phyloP scores from a whole-genome alignment of 768 basidiomycete species.

The Rhizopogon vinicolor region DNA sequence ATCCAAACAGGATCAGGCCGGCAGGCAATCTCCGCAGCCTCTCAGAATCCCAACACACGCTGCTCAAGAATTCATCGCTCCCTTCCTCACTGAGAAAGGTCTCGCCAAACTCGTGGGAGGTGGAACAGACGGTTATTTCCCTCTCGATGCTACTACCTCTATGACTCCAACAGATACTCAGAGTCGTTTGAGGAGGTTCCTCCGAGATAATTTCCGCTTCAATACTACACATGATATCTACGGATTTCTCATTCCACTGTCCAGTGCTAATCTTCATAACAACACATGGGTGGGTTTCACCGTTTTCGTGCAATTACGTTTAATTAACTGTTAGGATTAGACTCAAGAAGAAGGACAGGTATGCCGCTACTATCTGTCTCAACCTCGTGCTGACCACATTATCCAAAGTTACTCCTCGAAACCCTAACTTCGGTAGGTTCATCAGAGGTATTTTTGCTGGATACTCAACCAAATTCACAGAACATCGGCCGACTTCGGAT shows the following conservation, averaged over 20 bases:
- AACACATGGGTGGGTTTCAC: conserved; percentile 34
- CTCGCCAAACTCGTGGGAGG: conserved; percentile 37
- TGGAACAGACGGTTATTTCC: conserved; percentile 40
- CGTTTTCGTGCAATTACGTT: background rate
- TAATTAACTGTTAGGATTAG: conserved; percentile 18
- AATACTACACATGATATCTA: conserved; percentile 37
- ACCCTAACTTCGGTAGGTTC: conserved; percentile 33
- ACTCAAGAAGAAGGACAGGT: conserved; percentile 51
- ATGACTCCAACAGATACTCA: conserved; percentile 47
- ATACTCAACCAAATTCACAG: conserved; percentile 19
- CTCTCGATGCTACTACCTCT: conserved; percentile 20
- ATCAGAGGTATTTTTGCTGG: background rate
- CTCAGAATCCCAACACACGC: conserved; percentile 8
- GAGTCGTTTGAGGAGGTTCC: conserved; percentile 36
- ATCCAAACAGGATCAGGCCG: conserved; percentile 7
- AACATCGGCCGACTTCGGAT: conserved; percentile 49
- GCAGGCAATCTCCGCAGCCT: conserved; percentile 4
- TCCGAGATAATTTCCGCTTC: conserved; percentile 42
- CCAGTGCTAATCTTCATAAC: conserved; percentile 35
- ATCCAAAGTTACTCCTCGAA: conserved; percentile 34
- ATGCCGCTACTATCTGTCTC: conserved; percentile 7
- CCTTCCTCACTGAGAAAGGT: conserved; percentile 42
- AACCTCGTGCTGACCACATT: conserved; percentile 4
- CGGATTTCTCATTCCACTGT: conserved; percentile 34
- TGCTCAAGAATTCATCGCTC: conserved; percentile 28